Evolutionary conservation across 495 filamentous ascomycete genomes (phyloP).

Genomic region (Evernia prunastri): DNA sequence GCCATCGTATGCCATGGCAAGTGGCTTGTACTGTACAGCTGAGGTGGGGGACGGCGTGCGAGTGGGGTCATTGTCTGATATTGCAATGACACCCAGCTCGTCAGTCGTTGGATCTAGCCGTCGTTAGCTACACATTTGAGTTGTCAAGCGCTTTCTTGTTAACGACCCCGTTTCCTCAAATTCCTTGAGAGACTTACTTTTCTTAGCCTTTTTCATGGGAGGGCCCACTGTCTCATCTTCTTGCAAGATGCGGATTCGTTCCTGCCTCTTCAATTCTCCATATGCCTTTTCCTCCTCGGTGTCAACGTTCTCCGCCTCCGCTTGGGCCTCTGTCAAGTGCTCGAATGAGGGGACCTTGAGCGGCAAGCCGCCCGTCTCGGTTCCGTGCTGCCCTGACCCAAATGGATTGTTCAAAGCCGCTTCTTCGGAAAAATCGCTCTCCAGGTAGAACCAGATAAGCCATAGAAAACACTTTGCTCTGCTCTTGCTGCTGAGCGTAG

Average conservation of each 20-base stretch:
- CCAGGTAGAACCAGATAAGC: constrained; percentile 99
- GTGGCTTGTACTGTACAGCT: constrained; percentile 16
- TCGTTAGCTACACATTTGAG: background rate
- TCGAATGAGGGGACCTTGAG: constrained; percentile 79
- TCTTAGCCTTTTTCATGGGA: constrained; percentile 51
- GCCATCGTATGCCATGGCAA: constrained; percentile 37
- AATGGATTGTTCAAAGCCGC: constrained; percentile 85
- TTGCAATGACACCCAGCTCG: constrained; percentile 18
- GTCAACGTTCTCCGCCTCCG: constrained; percentile 83
- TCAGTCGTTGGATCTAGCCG: constrained; percentile 16
- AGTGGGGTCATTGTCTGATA: constrained; percentile 22
- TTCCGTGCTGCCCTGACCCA: constrained; percentile 57
- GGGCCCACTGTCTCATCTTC: constrained; percentile 56
- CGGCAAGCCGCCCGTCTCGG: constrained; percentile 54
- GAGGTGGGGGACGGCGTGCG: constrained; percentile 22
- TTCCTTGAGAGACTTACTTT: constrained; percentile 34
- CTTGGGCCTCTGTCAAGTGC: constrained; percentile 68
- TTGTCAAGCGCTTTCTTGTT: background rate
- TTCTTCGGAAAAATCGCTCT: constrained; percentile 83
- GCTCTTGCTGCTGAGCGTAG: constrained; percentile 71
- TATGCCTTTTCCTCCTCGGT: constrained; percentile 77
- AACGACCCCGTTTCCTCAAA: constrained; percentile 29
- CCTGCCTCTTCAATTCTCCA: constrained; percentile 74
- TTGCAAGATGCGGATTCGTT: constrained; percentile 70
- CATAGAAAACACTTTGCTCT: constrained; percentile 88